phyloP scores from a whole-genome alignment of 2,329 filamentous ascomycete species.

The Cladorrhinum sp. region DNA sequence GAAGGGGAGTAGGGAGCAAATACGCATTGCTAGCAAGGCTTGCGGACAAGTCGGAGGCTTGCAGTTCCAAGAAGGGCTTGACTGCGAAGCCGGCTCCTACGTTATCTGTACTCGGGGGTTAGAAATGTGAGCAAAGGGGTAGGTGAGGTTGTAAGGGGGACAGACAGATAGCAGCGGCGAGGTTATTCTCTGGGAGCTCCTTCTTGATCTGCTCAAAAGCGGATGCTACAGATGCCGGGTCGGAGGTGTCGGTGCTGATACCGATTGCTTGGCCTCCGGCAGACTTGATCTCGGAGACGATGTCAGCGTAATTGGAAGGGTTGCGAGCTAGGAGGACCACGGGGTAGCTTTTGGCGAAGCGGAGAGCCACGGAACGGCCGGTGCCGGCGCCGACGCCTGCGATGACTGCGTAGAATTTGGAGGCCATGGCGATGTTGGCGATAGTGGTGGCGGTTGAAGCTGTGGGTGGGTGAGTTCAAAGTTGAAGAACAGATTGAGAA shows the following conservation, averaged over 20 bases:
- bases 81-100: conserved; percentile 51
- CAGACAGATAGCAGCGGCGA: conserved; percentile 61
- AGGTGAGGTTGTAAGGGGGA: neutral
- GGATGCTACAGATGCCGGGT: conserved; percentile 46
- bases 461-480: neutral
- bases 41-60: conserved; percentile 46
- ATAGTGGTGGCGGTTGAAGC: neutral
- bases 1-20: conserved; percentile 24
- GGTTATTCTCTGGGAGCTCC: conserved; percentile 52
- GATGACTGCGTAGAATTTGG: conserved; percentile 61
- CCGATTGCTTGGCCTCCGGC: conserved; percentile 68
- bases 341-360: conserved; percentile 63
- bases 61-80: conserved; percentile 60
- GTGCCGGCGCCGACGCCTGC: conserved; percentile 72
- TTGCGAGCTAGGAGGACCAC: conserved; percentile 72
- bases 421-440: conserved; percentile 25
- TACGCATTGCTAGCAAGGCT: conserved; percentile 50
- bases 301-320: conserved; percentile 60
- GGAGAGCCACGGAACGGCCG: conserved; percentile 43
- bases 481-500: neutral
- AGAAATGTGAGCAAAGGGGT: neutral
- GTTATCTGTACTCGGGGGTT: conserved; percentile 45
- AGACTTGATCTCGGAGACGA: conserved; percentile 66
- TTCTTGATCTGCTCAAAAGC: conserved; percentile 63
- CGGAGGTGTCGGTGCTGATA: conserved; percentile 63